phyloP scores from a whole-genome alignment of 495 filamentous ascomycete species.

The Copromyces sp. region DNA sequence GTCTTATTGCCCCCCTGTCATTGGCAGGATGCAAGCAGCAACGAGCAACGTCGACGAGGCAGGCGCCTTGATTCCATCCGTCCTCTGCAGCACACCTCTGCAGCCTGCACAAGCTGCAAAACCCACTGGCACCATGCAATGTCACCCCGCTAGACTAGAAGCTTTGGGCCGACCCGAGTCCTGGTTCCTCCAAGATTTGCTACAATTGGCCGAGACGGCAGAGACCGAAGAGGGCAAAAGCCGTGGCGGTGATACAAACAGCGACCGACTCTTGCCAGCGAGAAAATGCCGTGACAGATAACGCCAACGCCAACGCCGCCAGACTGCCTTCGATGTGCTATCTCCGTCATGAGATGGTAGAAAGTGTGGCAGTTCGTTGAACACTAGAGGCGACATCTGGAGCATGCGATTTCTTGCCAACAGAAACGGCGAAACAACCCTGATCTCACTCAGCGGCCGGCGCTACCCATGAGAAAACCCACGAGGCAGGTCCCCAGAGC shows the following conservation, averaged over 20 bases:
- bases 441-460: background rate
- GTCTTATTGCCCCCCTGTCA: background rate
- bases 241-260: background rate
- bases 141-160: constrained; percentile 1
- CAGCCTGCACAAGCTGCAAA: background rate
- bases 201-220: background rate
- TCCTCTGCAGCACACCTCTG: background rate
- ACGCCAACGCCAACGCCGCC: background rate
- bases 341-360: background rate
- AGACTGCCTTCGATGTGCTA: background rate
- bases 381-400: background rate
- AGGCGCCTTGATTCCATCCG: background rate
- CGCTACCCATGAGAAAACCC: background rate
- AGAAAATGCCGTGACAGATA: background rate
- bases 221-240: background rate
- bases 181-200: background rate
- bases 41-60: background rate
- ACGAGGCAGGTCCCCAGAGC: background rate
- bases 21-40: background rate
- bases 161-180: background rate
- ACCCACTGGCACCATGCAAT: background rate
- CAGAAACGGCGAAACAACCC: background rate
- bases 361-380: background rate
- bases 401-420: background rate
- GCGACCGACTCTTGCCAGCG: background rate